Conservation (phyloP, 768 basidiomycete genomes). For the Naematelia aurantialba region DNA sequence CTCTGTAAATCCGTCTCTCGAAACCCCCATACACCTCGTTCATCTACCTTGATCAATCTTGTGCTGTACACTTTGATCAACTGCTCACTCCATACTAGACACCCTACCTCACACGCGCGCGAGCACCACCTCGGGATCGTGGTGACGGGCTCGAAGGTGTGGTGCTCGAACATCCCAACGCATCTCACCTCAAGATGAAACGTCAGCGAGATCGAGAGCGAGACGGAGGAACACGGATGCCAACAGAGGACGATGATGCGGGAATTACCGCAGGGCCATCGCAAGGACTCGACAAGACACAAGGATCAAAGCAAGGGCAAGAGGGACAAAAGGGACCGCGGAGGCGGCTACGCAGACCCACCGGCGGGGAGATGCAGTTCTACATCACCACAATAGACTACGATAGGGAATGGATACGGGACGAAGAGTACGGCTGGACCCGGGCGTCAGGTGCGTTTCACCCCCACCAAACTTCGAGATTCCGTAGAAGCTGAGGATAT, state of each 20-base stretch:
- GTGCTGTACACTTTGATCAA: too few relatives aligned
- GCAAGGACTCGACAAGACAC: too few relatives aligned
- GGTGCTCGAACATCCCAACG: conserved; percentile 4
- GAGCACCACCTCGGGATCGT: conserved; percentile 21
- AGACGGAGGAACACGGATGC: too few relatives aligned
- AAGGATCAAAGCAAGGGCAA: neutral
- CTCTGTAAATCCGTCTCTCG: conserved; percentile 30
- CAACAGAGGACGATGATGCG: too few relatives aligned
- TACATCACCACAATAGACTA: conserved; percentile 5
- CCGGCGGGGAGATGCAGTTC: neutral
- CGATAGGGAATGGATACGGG: conserved; percentile 16
- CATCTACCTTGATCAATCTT: too few relatives aligned
- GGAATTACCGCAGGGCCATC: too few relatives aligned
- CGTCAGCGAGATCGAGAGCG: neutral
- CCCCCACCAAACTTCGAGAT: too few relatives aligned
- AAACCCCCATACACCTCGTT: too few relatives aligned
- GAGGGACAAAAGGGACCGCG: neutral
- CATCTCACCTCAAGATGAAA: neutral
- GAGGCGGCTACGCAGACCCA: neutral
- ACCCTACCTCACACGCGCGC: conserved; percentile 21
- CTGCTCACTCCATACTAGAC: conserved; percentile 16
- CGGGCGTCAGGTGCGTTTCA: conserved; percentile 26
- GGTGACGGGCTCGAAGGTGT: conserved; percentile 11
- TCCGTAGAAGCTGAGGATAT: neutral
- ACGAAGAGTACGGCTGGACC: conserved; percentile 26